Conservation (phyloP, 805 yeast genomes). For the Saccharomycopsis fibuligera region DNA sequence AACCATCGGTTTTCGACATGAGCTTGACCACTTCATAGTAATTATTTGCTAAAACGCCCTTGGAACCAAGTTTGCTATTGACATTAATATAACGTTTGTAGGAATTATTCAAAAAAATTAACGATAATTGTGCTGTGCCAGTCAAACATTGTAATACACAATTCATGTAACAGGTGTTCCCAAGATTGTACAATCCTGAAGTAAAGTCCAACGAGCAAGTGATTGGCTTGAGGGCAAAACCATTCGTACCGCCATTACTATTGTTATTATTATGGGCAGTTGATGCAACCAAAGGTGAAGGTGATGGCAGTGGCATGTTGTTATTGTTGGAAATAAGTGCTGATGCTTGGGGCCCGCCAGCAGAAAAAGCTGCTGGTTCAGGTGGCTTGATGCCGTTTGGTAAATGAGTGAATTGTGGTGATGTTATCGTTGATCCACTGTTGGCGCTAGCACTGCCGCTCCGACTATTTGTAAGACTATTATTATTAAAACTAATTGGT, state of each 20-base stretch:
- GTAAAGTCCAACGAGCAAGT: constrained; percentile 32
- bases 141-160: constrained; percentile 80
- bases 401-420: not conserved
- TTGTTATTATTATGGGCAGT: not conserved
- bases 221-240: not conserved
- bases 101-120: constrained; percentile 53
- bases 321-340: not conserved
- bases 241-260: not conserved
- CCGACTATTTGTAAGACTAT: no score
- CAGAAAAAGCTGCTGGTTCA: constrained; percentile 8
- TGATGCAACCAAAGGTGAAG: not conserved
- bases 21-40: constrained; percentile 55
- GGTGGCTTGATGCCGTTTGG: constrained; percentile 1
- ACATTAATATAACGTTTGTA: constrained; percentile 66
- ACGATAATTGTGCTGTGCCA: constrained; percentile 61
- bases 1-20: constrained; percentile 42
- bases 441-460: no score
- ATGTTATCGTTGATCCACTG: no score
- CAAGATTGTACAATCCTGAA: constrained; percentile 74
- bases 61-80: constrained; percentile 69
- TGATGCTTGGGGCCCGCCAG: not conserved
- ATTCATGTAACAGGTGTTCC: constrained; percentile 92
- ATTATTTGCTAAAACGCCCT: constrained; percentile 67
- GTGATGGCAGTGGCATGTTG: not conserved
- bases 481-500: no score